Base-by-base conservation (phyloP, 2,329 filamentous ascomycete species). In the Penicillium sp. region DNA sequence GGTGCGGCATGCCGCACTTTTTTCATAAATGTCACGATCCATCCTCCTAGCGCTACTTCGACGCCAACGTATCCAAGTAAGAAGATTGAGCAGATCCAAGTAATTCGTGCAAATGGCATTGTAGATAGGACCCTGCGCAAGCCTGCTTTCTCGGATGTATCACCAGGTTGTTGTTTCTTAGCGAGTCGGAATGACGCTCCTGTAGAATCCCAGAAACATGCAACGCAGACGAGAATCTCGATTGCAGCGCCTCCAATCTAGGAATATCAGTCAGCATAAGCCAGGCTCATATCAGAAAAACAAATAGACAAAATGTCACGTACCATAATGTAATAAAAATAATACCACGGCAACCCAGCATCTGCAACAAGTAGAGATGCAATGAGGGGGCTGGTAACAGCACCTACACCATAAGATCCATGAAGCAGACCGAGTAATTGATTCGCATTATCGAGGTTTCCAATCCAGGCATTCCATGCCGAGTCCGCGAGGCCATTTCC, bases 21-120 rank as follows among this genome's bases (percentile, higher is more conserved):
- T n/a, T 90, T 82, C 88, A 93, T 92, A 71, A 92, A 91, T 2
- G 85, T 85, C 51, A 90, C 86, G 60, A 93, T 86, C 89, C 89
- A 91, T 31, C 89, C 89, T 25, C 86, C 86, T 2, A 90, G 76
- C 1, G 83, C 83, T 12, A 66, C 64, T 55, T 93, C 89, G n/a
- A 83, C 81, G 8, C 89, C 90, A 5, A 90, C 85, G 65, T 93
- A 93, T 17, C 83, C 83, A 6, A 92, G 81, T 12, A 92, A 73
- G 69, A 92, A 92, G 4, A 86, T 49, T 3, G 88, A 82, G 44
- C 85, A 79, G 9, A 90, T 77, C 88, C 89, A 92, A 29, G 36
- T 56, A 5, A 56, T 12, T 2, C 53, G 41, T 2, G 53, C 53
- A 33, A 48, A 36, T 3, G 53, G 53, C 53, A 56, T 56, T 29